Percentiles rank a stretch among this genome's conserved stretches.
These are phyloP conservation scores for Syzygium malaccense DNA, from an alignment of 441 rosid species.

Conservation along the genomic window DNA sequence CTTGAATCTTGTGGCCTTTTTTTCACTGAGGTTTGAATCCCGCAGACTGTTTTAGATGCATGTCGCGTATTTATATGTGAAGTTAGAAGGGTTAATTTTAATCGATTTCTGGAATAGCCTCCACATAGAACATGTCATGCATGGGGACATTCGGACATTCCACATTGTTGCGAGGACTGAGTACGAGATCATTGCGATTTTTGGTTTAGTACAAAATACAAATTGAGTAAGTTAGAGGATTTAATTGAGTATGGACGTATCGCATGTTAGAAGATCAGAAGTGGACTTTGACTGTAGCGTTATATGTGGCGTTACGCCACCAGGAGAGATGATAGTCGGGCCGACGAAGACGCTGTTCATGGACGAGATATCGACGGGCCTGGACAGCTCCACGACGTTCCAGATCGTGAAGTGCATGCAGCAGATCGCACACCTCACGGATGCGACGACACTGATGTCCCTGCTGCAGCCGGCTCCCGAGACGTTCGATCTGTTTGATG, in stretches of 20 bases:
- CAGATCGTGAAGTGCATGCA: conserved; percentile 93
- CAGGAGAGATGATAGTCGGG: conserved; percentile 96
- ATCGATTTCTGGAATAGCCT: background rate
- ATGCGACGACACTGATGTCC: conserved; percentile 73
- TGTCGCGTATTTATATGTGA: background rate
- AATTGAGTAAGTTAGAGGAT: background rate
- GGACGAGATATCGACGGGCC: conserved; percentile 97
- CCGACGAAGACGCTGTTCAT: conserved; percentile 82
- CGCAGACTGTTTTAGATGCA: background rate
- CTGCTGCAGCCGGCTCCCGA: conserved; percentile 93
- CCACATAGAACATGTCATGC: background rate
- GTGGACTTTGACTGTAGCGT: background rate
- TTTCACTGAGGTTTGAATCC: background rate
- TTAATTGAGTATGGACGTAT: background rate
- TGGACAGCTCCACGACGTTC: conserved; percentile 89
- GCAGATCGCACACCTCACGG: conserved; percentile 78
- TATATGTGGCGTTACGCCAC: background rate
- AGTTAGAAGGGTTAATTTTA: background rate
- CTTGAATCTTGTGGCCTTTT: background rate
- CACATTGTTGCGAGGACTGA: background rate
- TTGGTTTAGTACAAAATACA: background rate
- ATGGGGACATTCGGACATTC: background rate
- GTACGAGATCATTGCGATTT: background rate
- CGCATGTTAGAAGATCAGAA: background rate
- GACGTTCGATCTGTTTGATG: conserved; percentile 87